Evolutionary conservation across 2,329 filamentous ascomycete species (phyloP), one percentile per base, ranked within the genome.

Genomic region (Ophiosphaerella narmari): DNA sequence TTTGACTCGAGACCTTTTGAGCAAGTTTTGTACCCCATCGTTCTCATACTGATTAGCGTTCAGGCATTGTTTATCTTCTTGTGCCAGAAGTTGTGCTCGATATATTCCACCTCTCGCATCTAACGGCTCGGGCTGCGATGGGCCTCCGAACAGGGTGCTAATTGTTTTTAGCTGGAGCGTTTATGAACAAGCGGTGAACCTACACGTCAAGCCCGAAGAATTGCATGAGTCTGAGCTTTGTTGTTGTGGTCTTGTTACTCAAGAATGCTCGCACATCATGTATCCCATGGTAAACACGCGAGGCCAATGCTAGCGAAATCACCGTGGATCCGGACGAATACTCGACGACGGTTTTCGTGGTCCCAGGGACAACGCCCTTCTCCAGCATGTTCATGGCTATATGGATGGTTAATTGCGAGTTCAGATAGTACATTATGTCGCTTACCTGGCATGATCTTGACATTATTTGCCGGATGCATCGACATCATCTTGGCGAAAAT

Each of bases 401-500:
- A 5, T 5, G 3, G 4, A 12, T 39, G 11, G 32, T 41, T 2
- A 48, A 9, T 16, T 7, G 6, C 18, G 6, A 31, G 1, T 32
- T 21, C 6, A 24, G 18, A 21, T 26, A 12, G 26, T 13, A 41
- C 21, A 8, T 18, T 5, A 41, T 4, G 16, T 2, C 21, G 24
- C 16, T 16, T 38, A 80, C 80, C 81, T 59, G 84, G 84, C 69
- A 87, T 78, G 2, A 80, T 78, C 63, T 87, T 87, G 57, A 87
- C 84, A 40, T 87, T 87, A 53, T 87, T 82, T 3, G 83, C 82
- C 1, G 85, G 84, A 59, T 84, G 82, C 75, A 82, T 81, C 2
- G 82, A 83, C 78, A 87, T 81, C 82, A 87, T 83, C 71, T 87
- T 86, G 33, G 84, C 84, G 55, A 85, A 86, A 44, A 87, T 84